Base-by-base conservation (phyloP, 371 early-diverging fungal genomes). In the Apophysomyces variabilis region DNA sequence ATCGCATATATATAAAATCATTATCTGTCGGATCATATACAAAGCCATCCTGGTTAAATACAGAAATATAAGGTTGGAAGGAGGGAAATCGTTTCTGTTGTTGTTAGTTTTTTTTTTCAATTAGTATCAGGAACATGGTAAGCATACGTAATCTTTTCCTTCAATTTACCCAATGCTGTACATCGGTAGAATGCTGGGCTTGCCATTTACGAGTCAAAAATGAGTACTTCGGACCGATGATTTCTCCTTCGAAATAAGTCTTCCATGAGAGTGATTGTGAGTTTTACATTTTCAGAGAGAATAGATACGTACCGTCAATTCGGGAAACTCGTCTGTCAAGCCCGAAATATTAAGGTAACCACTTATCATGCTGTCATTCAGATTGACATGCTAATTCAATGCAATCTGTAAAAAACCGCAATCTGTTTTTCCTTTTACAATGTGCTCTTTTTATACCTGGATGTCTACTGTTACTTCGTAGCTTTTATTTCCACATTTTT, bases 1-100 rank as follows among this genome's bases (percentile, higher is more conserved):
- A 96, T 32, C 98, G 86, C 98, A 97, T 97, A 73, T 93, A 97
- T 35, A 97, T 76, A 62, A 85, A 85, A 63, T 95, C 92, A 54
- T 79, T 79, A 68, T 87, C 83, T 38, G 74, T 63, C 62, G 87
- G 89, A 75, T 93, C 89, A 71, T 89, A 90, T 21, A 73, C 70
- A 73, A 89, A 89, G 16, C 77, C 82, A 59, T 92, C 90, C 46
- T 87, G 60, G 63, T 89, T 87, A 72, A 95, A 93, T 3, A 62
- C 66, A 56, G 83, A 72, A 66, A 79, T 78, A 78, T 61, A 79
- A 1, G 81, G 82, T 38, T 75, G 66, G 64, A 93, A 95, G 9
- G 86, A 83, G 36, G 88, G 72, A 70, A 91, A 90, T 57, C 32
- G 32, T 26, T 26, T 26, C 32, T 26, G 3, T 3, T 26, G 32